Conservation (phyloP, 345 rosid genomes). For the Clarkia xantiana region DNA sequence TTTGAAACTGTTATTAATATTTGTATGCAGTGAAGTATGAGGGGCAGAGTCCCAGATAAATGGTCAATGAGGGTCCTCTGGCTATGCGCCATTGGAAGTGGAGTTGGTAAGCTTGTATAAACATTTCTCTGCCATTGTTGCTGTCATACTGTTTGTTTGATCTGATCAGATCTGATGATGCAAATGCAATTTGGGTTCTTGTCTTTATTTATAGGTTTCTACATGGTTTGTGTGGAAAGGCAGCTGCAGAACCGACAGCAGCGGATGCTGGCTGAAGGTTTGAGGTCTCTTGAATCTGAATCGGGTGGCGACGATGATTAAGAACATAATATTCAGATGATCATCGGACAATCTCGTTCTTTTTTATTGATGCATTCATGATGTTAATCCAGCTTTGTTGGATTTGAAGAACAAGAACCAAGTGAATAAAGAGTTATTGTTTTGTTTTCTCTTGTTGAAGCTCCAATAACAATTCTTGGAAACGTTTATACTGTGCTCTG, state of each 20-base stretch:
- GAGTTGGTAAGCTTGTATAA: conserved; percentile 20
- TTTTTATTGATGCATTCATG: too few species aligned
- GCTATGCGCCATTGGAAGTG: conserved; percentile 66
- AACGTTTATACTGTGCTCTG: too few species aligned
- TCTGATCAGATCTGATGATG: too few species aligned
- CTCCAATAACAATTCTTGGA: too few species aligned
- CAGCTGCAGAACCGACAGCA: conserved; percentile 52
- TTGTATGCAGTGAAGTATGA: conserved; percentile 9
- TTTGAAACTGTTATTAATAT: too few species aligned
- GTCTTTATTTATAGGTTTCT: conserved; percentile 32
- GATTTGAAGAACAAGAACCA: too few species aligned
- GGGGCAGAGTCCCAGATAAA: conserved; percentile 43
- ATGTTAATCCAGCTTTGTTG: too few species aligned
- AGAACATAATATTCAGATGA: too few species aligned
- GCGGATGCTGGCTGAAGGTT: conserved; percentile 45
- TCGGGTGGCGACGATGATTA: conserved; percentile 20
- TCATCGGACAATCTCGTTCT: too few species aligned
- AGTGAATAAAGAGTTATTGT: neutral
- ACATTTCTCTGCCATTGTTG: conserved; percentile 3
- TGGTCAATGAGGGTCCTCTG: conserved; percentile 75
- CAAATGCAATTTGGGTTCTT: conserved; percentile 4
- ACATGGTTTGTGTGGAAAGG: conserved; percentile 73
- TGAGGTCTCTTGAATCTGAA: conserved; percentile 37
- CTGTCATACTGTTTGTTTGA: neutral
- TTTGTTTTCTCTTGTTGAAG: too few species aligned